phyloP scores from a whole-genome alignment of 2,329 filamentous ascomycete species.

The Colletotrichum trifolii region DNA sequence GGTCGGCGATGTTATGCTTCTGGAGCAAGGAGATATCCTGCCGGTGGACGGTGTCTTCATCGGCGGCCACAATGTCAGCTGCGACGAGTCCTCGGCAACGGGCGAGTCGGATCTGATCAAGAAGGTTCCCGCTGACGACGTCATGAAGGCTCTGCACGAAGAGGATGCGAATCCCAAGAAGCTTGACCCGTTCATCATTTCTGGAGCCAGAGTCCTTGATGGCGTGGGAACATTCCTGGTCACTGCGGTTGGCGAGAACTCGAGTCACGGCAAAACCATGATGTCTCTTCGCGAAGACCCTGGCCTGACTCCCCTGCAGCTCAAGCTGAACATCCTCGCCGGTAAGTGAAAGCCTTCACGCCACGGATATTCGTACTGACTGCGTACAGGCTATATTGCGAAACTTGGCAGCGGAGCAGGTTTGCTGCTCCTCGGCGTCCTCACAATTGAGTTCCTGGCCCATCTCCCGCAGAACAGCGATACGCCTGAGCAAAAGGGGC shows the following conservation, averaged over 20 bases:
- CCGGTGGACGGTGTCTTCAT: slow-evolving; percentile 78
- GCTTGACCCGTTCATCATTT: slow-evolving; percentile 85
- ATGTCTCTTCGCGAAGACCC: slow-evolving; percentile 39
- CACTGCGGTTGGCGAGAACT: slow-evolving; percentile 39
- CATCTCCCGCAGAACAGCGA: slow-evolving; percentile 53
- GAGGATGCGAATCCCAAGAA: slow-evolving; percentile 56
- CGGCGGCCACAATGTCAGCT: slow-evolving; percentile 63
- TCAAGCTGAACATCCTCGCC: slow-evolving; percentile 39
- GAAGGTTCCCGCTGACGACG: slow-evolving; percentile 71
- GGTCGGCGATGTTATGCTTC: slow-evolving; percentile 78
- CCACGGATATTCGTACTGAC: neutral
- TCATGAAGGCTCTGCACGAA: slow-evolving; percentile 64
- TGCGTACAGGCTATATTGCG: slow-evolving; percentile 37
- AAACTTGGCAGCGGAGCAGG: slow-evolving; percentile 39
- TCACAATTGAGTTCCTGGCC: slow-evolving; percentile 39
- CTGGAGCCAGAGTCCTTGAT: slow-evolving; percentile 78
- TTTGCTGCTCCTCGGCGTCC: slow-evolving; percentile 37
- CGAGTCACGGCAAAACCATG: slow-evolving; percentile 39
- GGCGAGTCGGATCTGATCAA: slow-evolving; percentile 79
- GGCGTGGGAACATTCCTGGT: slow-evolving; percentile 38
- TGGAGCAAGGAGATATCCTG: slow-evolving; percentile 81
- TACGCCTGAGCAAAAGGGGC: slow-evolving; percentile 55
- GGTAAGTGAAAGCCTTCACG: slow-evolving; percentile 17
- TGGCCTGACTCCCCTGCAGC: slow-evolving; percentile 39
- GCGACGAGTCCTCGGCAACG: slow-evolving; percentile 79